Conservation (phyloP, 768 basidiomycete genomes). For the Mycena rebaudengoi region DNA sequence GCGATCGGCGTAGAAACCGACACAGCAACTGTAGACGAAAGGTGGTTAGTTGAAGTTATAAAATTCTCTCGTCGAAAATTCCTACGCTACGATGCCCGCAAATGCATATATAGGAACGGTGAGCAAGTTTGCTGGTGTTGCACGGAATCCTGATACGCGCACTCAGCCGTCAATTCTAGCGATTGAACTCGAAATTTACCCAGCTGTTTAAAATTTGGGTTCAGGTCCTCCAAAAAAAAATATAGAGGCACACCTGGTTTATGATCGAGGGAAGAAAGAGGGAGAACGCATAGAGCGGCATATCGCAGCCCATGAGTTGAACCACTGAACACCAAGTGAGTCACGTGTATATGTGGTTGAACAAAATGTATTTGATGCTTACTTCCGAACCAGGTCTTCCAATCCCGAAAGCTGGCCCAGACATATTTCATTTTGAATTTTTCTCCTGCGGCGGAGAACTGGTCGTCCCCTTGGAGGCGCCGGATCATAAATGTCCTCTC, state of each 20-base stretch:
- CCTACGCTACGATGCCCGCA: slow-evolving; percentile 72
- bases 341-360: too few species aligned
- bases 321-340: too few species aligned
- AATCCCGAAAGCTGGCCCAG: slow-evolving; percentile 66
- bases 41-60: background rate
- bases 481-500: slow-evolving; percentile 74
- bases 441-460: slow-evolving; percentile 80
- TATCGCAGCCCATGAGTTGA: slow-evolving; percentile 63
- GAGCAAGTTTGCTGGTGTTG: slow-evolving; percentile 77
- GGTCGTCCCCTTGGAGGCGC: slow-evolving; percentile 70
- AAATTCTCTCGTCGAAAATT: background rate
- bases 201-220: too few species aligned
- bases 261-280: slow-evolving; percentile 85
- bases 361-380: too few species aligned
- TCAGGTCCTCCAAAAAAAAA: background rate
- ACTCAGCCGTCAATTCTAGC: background rate
- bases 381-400: slow-evolving; percentile 77
- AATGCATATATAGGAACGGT: slow-evolving; percentile 81
- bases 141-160: slow-evolving; percentile 62
- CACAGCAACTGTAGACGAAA: slow-evolving; percentile 29
- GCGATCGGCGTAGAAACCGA: slow-evolving; percentile 72
- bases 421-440: slow-evolving; percentile 65
- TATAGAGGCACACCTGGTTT: slow-evolving; percentile 56
- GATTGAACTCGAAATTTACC: slow-evolving; percentile 38
- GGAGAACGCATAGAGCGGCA: slow-evolving; percentile 80